These are phyloP conservation scores for Fusarium burgessii DNA, from an alignment of 2,329 filamentous ascomycete genomes.

Conservation along the genomic window DNA sequence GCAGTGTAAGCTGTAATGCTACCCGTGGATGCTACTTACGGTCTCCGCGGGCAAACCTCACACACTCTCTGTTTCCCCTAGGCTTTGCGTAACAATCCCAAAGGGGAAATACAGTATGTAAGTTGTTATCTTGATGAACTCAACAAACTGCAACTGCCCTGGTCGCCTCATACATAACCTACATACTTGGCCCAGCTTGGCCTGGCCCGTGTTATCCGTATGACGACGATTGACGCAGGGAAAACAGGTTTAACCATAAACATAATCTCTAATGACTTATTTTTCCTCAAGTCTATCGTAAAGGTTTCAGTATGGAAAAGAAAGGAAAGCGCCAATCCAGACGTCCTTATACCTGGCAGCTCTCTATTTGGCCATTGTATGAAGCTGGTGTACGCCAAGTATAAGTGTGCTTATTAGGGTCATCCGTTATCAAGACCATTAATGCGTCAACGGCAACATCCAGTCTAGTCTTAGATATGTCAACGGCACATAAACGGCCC, in stretches of 20 bases:
- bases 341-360: not conserved
- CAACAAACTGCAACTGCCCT: slow-evolving; percentile 40
- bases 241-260: slow-evolving; percentile 4
- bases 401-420: slow-evolving; percentile 9
- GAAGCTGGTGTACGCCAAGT: slow-evolving; percentile 7
- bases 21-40: not conserved
- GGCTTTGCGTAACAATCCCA: slow-evolving; percentile 31
- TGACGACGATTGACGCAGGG: slow-evolving; percentile 16
- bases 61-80: slow-evolving; percentile 26
- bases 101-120: slow-evolving; percentile 30
- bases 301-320: slow-evolving; percentile 8
- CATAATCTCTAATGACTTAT: slow-evolving; percentile 4
- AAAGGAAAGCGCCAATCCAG: not conserved
- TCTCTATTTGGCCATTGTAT: not conserved
- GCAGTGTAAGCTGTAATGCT: not conserved
- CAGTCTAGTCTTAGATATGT: not conserved
- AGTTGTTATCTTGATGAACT: slow-evolving; percentile 17
- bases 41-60: slow-evolving; percentile 24
- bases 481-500: slow-evolving; percentile 13
- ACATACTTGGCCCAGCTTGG: slow-evolving; percentile 18
- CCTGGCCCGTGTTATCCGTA: slow-evolving; percentile 22
- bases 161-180: slow-evolving; percentile 14
- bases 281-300: not conserved
- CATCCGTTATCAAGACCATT: not conserved
- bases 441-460: not conserved